A percentile compares a stretch with the other conserved stretches of the same genome.
These are phyloP conservation scores for Vitis amurensis DNA, from an alignment of 164 flowering plant species.

Conservation along the genomic window DNA sequence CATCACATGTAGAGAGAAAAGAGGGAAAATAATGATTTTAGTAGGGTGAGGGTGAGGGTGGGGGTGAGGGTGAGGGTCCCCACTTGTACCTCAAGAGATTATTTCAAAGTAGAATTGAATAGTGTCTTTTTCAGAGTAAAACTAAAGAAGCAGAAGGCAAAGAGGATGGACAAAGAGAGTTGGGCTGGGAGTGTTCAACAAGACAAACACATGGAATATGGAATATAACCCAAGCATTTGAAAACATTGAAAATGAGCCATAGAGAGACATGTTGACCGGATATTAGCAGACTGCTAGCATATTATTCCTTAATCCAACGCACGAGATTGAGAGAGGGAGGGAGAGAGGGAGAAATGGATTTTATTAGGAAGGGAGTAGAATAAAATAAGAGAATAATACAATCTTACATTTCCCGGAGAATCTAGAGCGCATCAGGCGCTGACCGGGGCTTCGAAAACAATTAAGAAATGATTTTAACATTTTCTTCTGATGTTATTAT, in stretches of 20 bases:
- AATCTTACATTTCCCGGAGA: slow-evolving; percentile 49
- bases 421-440: slow-evolving; percentile 91
- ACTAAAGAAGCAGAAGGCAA: not conserved
- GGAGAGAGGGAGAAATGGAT: not conserved
- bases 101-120: slow-evolving; percentile 2
- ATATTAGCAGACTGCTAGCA: slow-evolving; percentile 11
- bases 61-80: not conserved
- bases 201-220: slow-evolving; percentile 64
- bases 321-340: not conserved
- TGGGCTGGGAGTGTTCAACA: not conserved
- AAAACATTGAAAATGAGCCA: slow-evolving; percentile 26
- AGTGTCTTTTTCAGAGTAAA: not conserved
- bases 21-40: not conserved
- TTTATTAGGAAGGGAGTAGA: slow-evolving; percentile 7
- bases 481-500: slow-evolving; percentile 13
- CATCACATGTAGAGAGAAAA: not conserved
- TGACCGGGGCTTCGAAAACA: slow-evolving; percentile 57
- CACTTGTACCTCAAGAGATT: not conserved
- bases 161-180: not conserved
- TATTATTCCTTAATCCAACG: not conserved
- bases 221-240: slow-evolving; percentile 32
- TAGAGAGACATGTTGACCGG: slow-evolving; percentile 47
- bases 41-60: not conserved
- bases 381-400: slow-evolving; percentile 12
- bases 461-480: slow-evolving; percentile 34